Evolutionary conservation across 2,329 filamentous ascomycete species (phyloP).

Genomic region (Tolypocladium sp.): DNA sequence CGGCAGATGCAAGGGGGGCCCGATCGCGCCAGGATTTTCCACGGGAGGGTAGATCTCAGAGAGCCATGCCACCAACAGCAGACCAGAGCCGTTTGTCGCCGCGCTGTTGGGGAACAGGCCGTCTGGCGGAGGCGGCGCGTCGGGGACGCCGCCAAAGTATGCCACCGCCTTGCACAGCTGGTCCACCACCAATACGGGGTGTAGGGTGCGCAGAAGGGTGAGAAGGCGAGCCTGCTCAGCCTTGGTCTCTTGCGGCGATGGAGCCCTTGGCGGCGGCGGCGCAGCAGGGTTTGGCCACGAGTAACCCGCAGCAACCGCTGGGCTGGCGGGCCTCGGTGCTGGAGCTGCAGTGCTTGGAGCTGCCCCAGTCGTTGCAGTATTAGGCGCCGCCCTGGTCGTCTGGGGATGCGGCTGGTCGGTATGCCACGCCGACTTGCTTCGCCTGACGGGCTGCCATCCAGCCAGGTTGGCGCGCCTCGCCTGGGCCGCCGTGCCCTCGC

Average conservation of each 20-base stretch:
- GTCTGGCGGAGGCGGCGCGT: slow-evolving; percentile 40
- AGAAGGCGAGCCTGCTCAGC: slow-evolving; percentile 51
- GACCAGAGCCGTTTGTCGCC: slow-evolving; percentile 46
- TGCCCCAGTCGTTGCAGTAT: neutral
- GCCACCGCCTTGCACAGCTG: slow-evolving; percentile 53
- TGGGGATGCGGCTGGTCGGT: slow-evolving; percentile 1
- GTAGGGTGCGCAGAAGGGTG: slow-evolving; percentile 44
- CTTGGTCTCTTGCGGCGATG: slow-evolving; percentile 39
- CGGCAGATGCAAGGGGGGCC: neutral
- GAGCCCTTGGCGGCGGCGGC: neutral
- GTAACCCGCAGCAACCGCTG: neutral
- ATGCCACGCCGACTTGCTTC: slow-evolving; percentile 27
- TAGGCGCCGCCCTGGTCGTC: neutral
- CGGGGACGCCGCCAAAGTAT: slow-evolving; percentile 54
- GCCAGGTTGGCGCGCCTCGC: slow-evolving; percentile 46
- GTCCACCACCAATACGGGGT: slow-evolving; percentile 48
- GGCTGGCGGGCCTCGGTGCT: neutral
- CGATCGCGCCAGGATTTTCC: slow-evolving; percentile 9
- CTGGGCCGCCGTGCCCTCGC: slow-evolving; percentile 50
- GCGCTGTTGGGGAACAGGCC: slow-evolving; percentile 47
- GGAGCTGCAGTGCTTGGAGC: neutral
- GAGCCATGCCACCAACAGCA: slow-evolving; percentile 52
- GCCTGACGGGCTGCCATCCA: slow-evolving; percentile 41
- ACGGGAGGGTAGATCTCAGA: slow-evolving; percentile 51
- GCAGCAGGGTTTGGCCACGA: neutral